Evolutionary conservation across 1,284 basidiomycete species (phyloP).

Genomic region (Cutaneotrichosporon sp.): DNA sequence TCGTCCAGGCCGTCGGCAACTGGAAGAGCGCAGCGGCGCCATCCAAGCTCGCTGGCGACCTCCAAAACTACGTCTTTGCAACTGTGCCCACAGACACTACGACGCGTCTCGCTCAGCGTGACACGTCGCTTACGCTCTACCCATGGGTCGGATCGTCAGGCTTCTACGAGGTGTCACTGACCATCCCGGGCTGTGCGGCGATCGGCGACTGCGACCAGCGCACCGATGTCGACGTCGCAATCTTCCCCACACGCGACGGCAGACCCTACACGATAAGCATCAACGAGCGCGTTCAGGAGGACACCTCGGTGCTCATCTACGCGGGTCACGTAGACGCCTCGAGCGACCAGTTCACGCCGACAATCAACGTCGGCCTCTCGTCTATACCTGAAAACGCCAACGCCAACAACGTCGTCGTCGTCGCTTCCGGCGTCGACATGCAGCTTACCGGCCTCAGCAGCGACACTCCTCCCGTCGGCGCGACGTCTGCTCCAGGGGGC

Average conservation of each 20-base stretch:
- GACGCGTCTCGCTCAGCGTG: constrained; percentile 29
- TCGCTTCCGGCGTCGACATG: constrained; percentile 74
- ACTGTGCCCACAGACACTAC: constrained; percentile 54
- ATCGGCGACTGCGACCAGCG: constrained; percentile 74
- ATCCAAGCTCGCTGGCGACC: constrained; percentile 73
- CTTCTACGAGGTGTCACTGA: constrained; percentile 74
- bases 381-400: constrained; percentile 60
- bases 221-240: constrained; percentile 74
- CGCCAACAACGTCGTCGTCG: constrained; percentile 64
- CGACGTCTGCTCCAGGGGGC: not conserved
- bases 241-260: constrained; percentile 68
- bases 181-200: constrained; percentile 77
- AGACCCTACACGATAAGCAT: constrained; percentile 63
- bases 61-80: constrained; percentile 67
- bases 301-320: constrained; percentile 65
- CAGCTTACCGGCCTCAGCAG: constrained; percentile 53
- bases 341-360: constrained; percentile 63
- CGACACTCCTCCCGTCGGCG: not conserved
- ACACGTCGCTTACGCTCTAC: constrained; percentile 78
- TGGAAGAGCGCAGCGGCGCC: constrained; percentile 62
- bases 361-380: constrained; percentile 65
- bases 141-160: constrained; percentile 85
- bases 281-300: constrained; percentile 66
- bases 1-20: constrained; percentile 57
- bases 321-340: constrained; percentile 72